Conservation (phyloP, 768 basidiomycete species). For the Phylloporus scabripes region DNA sequence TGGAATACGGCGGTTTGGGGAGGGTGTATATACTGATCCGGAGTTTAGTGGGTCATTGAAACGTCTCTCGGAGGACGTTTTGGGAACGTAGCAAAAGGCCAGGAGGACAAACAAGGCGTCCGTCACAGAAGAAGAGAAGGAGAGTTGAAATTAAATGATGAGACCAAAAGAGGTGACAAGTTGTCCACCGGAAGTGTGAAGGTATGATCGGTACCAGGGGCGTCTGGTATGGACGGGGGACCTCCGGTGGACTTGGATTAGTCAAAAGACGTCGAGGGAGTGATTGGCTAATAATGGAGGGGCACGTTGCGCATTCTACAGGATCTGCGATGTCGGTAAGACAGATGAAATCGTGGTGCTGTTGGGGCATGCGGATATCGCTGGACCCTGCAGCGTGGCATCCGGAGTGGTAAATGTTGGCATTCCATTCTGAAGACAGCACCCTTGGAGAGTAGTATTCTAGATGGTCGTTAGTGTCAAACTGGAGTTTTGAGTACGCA, state of each 20-base stretch:
- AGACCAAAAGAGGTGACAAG: slow-evolving; percentile 25
- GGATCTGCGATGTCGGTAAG: slow-evolving; percentile 25
- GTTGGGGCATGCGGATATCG: slow-evolving; percentile 16
- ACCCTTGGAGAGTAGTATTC: too few relatives aligned
- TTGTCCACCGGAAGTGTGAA: slow-evolving; percentile 25
- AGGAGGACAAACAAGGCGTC: slow-evolving; percentile 24
- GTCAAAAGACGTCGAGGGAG: slow-evolving; percentile 14
- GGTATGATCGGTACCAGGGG: slow-evolving; percentile 18
- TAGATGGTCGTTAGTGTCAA: too few relatives aligned
- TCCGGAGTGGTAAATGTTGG: slow-evolving; percentile 17
- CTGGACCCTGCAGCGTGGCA: slow-evolving; percentile 27
- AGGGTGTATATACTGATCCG: slow-evolving; percentile 28
- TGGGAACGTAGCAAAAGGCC: slow-evolving; percentile 22
- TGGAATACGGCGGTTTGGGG: slow-evolving; percentile 8
- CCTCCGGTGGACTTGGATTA: slow-evolving; percentile 17
- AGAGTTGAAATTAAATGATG: slow-evolving; percentile 28
- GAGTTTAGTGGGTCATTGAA: slow-evolving; percentile 27
- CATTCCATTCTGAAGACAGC: slow-evolving; percentile 23
- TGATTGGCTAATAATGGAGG: slow-evolving; percentile 16
- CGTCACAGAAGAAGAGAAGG: slow-evolving; percentile 30
- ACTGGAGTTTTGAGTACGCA: too few relatives aligned
- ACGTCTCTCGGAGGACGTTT: slow-evolving; percentile 21
- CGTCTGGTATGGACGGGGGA: slow-evolving; percentile 20
- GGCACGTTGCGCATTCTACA: slow-evolving; percentile 16
- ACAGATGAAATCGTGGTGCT: background rate